Percentiles rank a stretch among this genome's conserved stretches.
These are phyloP conservation scores for Pestalotiopsis sp. DNA, from an alignment of 2,329 filamentous ascomycete species.

Conservation along the genomic window DNA sequence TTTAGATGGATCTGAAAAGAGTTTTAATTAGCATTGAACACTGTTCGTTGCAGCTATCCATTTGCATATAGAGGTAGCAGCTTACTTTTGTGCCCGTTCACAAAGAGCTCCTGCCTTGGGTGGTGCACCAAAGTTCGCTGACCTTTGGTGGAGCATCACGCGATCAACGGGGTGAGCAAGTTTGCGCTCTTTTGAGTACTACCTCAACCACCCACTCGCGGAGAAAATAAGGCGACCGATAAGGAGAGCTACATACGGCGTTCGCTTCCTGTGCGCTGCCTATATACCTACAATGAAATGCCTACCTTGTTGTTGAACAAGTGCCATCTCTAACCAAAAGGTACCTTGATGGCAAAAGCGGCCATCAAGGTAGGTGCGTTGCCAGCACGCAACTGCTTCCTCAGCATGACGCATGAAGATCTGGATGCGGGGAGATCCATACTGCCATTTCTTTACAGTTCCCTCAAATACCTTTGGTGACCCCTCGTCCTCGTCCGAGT, in stretches of 20 bases:
- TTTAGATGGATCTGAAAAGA: no score
- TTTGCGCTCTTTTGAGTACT: conserved; percentile 27
- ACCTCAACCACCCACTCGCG: background rate
- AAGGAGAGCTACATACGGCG: background rate
- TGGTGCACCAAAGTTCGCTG: background rate
- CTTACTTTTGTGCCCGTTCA: background rate
- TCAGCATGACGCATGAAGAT: background rate
- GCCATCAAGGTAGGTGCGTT: conserved; percentile 8
- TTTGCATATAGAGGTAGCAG: background rate
- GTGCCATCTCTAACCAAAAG: background rate
- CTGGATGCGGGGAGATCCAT: background rate
- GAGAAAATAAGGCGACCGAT: background rate
- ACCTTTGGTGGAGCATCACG: background rate
- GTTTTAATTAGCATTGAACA: no score
- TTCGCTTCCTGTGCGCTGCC: background rate
- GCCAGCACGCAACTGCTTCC: background rate
- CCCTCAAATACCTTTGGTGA: background rate
- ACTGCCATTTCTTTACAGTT: background rate
- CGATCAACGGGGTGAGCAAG: conserved; percentile 30
- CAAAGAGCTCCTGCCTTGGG: background rate
- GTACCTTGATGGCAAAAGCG: conserved; percentile 14
- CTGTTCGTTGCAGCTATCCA: no score
- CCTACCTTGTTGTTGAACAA: background rate
- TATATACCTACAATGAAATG: background rate
- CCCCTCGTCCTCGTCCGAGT: background rate